These are phyloP conservation scores for Penicillium arizonense DNA, from an alignment of 495 filamentous ascomycete genomes.

Conservation along the genomic window DNA sequence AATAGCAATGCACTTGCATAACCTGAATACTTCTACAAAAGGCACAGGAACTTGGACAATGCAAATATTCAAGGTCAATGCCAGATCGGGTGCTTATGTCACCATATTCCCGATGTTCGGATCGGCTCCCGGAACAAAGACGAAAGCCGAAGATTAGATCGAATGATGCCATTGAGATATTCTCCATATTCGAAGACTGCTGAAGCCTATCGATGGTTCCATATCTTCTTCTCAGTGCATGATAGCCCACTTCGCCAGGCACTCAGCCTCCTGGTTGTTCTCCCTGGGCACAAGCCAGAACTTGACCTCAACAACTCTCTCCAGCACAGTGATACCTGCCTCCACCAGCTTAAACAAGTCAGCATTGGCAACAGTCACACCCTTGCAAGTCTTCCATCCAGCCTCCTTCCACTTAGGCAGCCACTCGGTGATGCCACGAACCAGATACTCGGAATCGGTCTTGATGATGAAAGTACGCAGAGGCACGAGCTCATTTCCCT, in stretches of 20 bases:
- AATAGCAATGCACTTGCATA: no score
- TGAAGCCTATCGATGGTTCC: neutral
- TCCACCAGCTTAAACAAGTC: conserved; percentile 9
- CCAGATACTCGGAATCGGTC: conserved; percentile 46
- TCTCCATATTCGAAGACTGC: neutral
- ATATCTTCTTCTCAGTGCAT: neutral
- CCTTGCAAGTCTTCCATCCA: conserved; percentile 26
- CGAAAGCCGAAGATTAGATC: neutral
- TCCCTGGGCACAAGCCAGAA: conserved; percentile 15
- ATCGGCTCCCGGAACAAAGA: neutral
- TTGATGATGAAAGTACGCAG: conserved; percentile 39
- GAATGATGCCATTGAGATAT: neutral
- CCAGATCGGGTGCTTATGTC: conserved; percentile 1
- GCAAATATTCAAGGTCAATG: no score
- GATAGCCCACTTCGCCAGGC: neutral
- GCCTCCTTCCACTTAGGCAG: conserved; percentile 37
- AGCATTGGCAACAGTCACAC: conserved; percentile 13
- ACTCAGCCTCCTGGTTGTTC: neutral
- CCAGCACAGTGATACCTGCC: conserved; percentile 3
- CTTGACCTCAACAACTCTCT: conserved; percentile 3
- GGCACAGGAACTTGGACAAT: no score
- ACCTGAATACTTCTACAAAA: no score
- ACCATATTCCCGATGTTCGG: neutral
- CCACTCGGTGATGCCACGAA: conserved; percentile 38
- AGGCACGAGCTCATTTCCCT: neutral